Evolutionary conservation across 306 rosid species (phyloP), one percentile per base, ranked within the genome.

Genomic region (Geum urbanum): DNA sequence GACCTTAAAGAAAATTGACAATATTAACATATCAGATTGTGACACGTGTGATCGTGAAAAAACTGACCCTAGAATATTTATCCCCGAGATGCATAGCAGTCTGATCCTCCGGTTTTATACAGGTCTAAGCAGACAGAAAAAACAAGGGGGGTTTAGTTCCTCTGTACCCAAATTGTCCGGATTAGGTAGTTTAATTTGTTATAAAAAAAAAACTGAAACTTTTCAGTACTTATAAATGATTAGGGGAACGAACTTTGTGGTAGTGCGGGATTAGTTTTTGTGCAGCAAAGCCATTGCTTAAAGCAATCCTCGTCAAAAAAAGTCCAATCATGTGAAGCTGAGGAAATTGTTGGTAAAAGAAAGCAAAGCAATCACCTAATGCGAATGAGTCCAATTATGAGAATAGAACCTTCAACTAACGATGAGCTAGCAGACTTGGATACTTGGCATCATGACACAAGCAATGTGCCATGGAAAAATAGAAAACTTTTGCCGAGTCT

Each of bases 341-440:
- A 9, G 3, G 41, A 40, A 50, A 39, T 53, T 69, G 62, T n/a
- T n/a, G 70, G 45, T 68, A 41, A 50, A 63, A 19, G 16, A 44
- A 20, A 10, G 32, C 18, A 63, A 32, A 41, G 68, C 68, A 10
- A 44, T 63, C 5, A 63, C 51, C 52, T 43, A 45, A 53, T 9
- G 13, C 16, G 55, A 6, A 56, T 22, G 48, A 5, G 55, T 70
- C 66, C 66, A 70, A 44, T 45, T 45, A 22, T 6, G 10, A 56
- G 66, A 70, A 70, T 70, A 16, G 66, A 56, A 70, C 55, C 66
- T 24, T 57, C 74, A 70, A 56, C 65, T 10, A 43, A 70, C 49
- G 52, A 69, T 54, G 65, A 37, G 64, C 0, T 47, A 44, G 66
- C 32, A 70, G 27, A 70, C 19, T 18, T 54, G 27, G 27, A 24